Conservation (phyloP, 1,284 basidiomycete genomes). For the Mycosarcoma maydis region DNA sequence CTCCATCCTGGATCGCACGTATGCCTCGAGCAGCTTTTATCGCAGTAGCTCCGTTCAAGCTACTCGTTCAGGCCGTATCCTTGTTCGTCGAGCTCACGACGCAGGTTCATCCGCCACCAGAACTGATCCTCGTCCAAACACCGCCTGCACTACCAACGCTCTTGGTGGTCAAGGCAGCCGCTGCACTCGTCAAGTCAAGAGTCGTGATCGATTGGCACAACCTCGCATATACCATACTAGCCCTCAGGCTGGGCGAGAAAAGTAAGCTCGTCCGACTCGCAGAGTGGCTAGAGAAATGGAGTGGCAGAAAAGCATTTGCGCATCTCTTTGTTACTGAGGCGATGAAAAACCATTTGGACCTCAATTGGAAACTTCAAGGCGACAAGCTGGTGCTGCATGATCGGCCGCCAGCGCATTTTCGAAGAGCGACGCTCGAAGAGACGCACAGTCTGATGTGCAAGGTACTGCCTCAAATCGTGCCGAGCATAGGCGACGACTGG, state of each 20-base stretch:
- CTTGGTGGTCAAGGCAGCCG: constrained; percentile 81
- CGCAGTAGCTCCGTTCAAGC: constrained; percentile 81
- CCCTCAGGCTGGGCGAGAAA: constrained; percentile 76
- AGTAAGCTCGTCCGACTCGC: constrained; percentile 77
- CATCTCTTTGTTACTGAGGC: constrained; percentile 94
- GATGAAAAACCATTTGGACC: constrained; percentile 78
- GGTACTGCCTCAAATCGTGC: constrained; percentile 25
- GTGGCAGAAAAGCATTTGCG: constrained; percentile 74
- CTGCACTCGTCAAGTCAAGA: constrained; percentile 76
- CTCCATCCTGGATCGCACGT: constrained; percentile 72
- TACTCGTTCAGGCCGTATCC: constrained; percentile 67
- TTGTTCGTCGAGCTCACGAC: constrained; percentile 58
- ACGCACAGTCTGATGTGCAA: constrained; percentile 35
- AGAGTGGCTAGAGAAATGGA: constrained; percentile 50
- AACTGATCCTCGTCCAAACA: constrained; percentile 90
- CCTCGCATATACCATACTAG: constrained; percentile 91
- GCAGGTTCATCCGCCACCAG: constrained; percentile 77
- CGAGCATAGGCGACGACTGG: constrained; percentile 26
- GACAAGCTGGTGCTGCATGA: constrained; percentile 71
- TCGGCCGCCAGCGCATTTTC: constrained; percentile 37
- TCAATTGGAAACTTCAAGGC: constrained; percentile 74
- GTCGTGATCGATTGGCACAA: constrained; percentile 99
- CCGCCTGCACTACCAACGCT: constrained; percentile 96
- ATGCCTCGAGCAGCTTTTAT: constrained; percentile 76
- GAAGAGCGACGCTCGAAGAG: constrained; percentile 18